These are phyloP conservation scores for Ensete ventricosum DNA, from an alignment of 176 grass and related monocot species.

Conservation along the genomic window DNA sequence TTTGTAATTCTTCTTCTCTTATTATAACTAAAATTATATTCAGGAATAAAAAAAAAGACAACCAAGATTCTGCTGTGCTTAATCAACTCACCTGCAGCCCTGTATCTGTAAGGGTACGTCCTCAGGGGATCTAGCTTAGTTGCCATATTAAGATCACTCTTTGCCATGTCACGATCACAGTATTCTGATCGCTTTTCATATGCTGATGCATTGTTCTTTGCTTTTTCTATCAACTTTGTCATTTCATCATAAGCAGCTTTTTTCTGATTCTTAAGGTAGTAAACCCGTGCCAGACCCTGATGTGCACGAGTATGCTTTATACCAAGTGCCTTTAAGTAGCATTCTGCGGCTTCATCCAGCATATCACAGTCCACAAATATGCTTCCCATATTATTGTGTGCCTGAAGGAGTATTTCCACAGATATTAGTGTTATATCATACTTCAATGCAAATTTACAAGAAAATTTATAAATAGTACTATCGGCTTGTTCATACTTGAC, in stretches of 20 bases:
- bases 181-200: slow-evolving; percentile 95
- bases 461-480: not conserved
- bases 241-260: slow-evolving; percentile 79
- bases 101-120: slow-evolving; percentile 96
- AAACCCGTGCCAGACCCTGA: slow-evolving; percentile 86
- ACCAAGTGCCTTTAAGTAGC: slow-evolving; percentile 69
- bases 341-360: slow-evolving; percentile 72
- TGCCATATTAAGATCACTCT: slow-evolving; percentile 58
- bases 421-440: not conserved
- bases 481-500: slow-evolving; percentile 47
- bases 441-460: not conserved
- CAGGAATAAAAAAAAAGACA: not conserved
- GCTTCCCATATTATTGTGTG: slow-evolving; percentile 96
- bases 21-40: not conserved
- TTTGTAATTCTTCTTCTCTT: not conserved
- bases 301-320: slow-evolving; percentile 96
- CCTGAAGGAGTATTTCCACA: slow-evolving; percentile 33
- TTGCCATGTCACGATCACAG: slow-evolving; percentile 72
- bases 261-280: slow-evolving; percentile 69
- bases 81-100: slow-evolving; percentile 62
- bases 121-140: slow-evolving; percentile 67
- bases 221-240: slow-evolving; percentile 72
- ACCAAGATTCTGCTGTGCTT: not conserved
- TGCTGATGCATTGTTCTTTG: slow-evolving; percentile 64
- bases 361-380: slow-evolving; percentile 88